Evolutionary conservation across 2,329 filamentous ascomycete species (phyloP).

Genomic region (Zasmidium cellare): DNA sequence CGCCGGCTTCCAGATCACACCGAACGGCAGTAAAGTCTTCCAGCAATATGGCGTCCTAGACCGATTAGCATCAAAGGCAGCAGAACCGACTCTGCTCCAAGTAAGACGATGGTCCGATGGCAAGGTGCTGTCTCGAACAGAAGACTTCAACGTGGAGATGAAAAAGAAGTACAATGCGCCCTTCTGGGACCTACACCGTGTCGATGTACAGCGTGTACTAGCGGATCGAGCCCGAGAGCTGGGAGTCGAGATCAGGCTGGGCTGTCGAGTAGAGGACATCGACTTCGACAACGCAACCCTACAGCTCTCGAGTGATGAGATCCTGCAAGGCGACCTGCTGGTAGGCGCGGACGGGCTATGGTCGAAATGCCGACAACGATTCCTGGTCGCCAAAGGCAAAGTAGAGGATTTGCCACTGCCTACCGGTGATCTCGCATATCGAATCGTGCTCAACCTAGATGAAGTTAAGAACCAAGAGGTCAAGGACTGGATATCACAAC

Average conservation of each 20-base stretch:
- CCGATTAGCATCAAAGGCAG: conserved; percentile 38
- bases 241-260: conserved; percentile 54
- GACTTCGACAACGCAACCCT: conserved; percentile 51
- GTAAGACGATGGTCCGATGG: conserved; percentile 55
- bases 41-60: conserved; percentile 53
- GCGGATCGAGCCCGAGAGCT: conserved; percentile 53
- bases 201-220: conserved; percentile 60
- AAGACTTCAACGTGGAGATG: conserved; percentile 55
- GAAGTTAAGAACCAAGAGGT: conserved; percentile 55
- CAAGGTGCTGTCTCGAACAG: conserved; percentile 51
- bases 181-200: conserved; percentile 62
- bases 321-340: conserved; percentile 55
- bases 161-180: conserved; percentile 57
- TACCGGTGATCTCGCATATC: conserved; percentile 66
- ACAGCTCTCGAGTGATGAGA: conserved; percentile 41
- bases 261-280: conserved; percentile 48
- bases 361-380: conserved; percentile 56
- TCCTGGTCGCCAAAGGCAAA: conserved; percentile 42
- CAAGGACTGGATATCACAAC: conserved; percentile 53
- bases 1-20: conserved; percentile 56
- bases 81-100: conserved; percentile 50
- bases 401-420: conserved; percentile 50
- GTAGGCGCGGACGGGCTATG: conserved; percentile 66
- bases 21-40: conserved; percentile 41
- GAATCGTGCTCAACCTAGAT: conserved; percentile 57